Conservation (phyloP, 345 rosid genomes). For the Citrus mangshanensis region DNA sequence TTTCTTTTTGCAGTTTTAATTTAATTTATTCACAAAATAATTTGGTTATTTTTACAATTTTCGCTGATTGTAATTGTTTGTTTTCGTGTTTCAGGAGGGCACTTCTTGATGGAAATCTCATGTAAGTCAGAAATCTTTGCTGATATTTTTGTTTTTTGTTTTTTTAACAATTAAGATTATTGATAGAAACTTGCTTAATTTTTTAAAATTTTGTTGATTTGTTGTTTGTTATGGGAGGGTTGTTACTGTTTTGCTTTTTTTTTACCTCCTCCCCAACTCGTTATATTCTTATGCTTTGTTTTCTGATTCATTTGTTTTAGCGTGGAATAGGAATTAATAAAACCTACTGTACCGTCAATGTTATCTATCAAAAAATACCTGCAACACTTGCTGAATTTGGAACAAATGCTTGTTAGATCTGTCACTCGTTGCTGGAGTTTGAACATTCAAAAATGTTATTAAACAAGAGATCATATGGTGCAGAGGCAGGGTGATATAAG, state of each 20-base stretch:
- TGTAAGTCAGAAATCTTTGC: conserved; percentile 48
- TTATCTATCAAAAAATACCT: not conserved
- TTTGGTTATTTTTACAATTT: not conserved
- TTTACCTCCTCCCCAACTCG: not conserved
- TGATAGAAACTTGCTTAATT: not conserved
- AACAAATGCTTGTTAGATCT: not conserved
- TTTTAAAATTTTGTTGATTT: not conserved
- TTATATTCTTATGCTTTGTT: not conserved
- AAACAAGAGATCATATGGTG: too few relatives aligned
- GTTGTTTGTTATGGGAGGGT: not conserved
- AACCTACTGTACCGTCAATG: not conserved
- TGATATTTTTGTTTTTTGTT: not conserved
- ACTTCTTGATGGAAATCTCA: conserved; percentile 73
- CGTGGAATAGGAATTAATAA: not conserved
- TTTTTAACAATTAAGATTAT: not conserved
- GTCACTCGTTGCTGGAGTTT: not conserved
- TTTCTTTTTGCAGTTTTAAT: not conserved
- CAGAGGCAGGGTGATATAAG: too few relatives aligned
- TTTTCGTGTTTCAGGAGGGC: conserved; percentile 48
- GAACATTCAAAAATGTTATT: not conserved
- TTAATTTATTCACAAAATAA: not conserved
- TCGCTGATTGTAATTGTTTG: conserved; percentile 14
- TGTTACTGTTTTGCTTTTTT: too few relatives aligned
- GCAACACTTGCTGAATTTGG: not conserved
- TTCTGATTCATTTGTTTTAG: not conserved